phyloP scores from a whole-genome alignment of 371 early-diverging fungal genomes.

The Mucor ambiguus region DNA sequence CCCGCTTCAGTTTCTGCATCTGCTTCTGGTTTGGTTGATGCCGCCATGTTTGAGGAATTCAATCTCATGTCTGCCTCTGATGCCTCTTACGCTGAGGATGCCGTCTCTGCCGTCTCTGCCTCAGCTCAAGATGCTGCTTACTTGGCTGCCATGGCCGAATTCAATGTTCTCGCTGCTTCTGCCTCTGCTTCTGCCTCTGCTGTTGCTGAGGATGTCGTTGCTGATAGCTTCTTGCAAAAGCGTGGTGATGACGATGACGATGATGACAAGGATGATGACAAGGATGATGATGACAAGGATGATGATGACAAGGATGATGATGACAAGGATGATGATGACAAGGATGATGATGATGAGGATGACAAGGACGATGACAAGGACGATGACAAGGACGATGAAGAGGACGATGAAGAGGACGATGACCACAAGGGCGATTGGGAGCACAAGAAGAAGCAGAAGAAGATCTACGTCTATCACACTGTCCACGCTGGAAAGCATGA shows the following conservation, averaged over 20 bases:
- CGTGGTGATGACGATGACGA: slow-evolving; percentile 5
- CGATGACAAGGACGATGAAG: slow-evolving; percentile 13
- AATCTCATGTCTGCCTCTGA: slow-evolving; percentile 31
- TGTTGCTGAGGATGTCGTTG: neutral
- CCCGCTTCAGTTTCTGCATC: slow-evolving; percentile 11
- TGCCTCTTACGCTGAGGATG: slow-evolving; percentile 21
- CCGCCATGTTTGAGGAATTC: slow-evolving; percentile 1
- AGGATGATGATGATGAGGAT: slow-evolving; percentile 11
- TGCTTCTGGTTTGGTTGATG: slow-evolving; percentile 9
- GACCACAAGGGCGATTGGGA: neutral
- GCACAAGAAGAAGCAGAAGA: slow-evolving; percentile 10
- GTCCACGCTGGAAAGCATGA: neutral
- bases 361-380: slow-evolving; percentile 3
- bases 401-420: neutral
- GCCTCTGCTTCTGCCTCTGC: neutral
- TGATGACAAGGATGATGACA: slow-evolving; percentile 8
- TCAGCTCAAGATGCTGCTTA: too few species aligned
- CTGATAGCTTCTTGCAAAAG: slow-evolving; percentile 2
- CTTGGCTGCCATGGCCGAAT: slow-evolving; percentile 29
- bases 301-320: neutral
- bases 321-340: slow-evolving; percentile 10
- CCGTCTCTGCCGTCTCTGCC: slow-evolving; percentile 1
- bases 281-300: slow-evolving; percentile 15
- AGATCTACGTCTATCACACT: slow-evolving; percentile 13
- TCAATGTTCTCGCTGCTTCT: slow-evolving; percentile 21